These are phyloP conservation scores for Curvularia eragrostidis DNA, from an alignment of 2,329 filamentous ascomycete genomes.

Conservation along the genomic window DNA sequence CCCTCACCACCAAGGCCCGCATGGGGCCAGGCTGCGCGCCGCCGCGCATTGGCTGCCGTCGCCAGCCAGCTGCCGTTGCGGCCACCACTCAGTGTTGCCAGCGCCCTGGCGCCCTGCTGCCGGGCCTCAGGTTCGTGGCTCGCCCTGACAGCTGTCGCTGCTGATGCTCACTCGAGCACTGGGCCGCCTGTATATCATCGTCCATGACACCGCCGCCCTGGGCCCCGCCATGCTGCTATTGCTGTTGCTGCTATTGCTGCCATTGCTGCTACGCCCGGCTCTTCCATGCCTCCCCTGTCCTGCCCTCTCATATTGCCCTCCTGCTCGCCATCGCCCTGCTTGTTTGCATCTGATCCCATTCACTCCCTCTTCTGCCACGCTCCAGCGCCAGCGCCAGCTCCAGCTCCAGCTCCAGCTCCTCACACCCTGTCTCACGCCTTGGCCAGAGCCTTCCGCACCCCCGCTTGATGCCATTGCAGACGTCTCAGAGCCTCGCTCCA, in stretches of 20 bases:
- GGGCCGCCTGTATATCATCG: conserved; percentile 36
- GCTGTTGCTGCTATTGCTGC: conserved; percentile 9
- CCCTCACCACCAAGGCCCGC: conserved; percentile 26
- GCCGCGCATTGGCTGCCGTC: conserved; percentile 38
- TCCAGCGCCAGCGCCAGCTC: conserved; percentile 36
- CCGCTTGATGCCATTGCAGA: conserved; percentile 39
- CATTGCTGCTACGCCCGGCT: conserved; percentile 16
- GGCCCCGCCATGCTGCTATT: conserved; percentile 9
- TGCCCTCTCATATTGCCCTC: conserved; percentile 18
- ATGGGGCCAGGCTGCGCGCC: conserved; percentile 32
- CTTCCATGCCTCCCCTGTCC: conserved; percentile 11
- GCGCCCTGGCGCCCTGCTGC: conserved; percentile 22
- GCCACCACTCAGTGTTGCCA: conserved; percentile 28
- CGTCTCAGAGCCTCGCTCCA: conserved; percentile 38
- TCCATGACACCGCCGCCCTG: conserved; percentile 34
- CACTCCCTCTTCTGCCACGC: conserved; percentile 22
- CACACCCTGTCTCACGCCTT: conserved; percentile 47
- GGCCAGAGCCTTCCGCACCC: conserved; percentile 43
- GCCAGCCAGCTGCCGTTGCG: conserved; percentile 29
- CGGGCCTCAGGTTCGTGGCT: conserved; percentile 27
- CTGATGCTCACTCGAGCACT: conserved; percentile 34
- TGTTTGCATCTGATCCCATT: conserved; percentile 36
- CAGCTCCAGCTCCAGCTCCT: conserved; percentile 38
- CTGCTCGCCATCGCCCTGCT: conserved; percentile 15
- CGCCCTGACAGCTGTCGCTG: conserved; percentile 29